phyloP scores from a whole-genome alignment of 1,139 yeast species.

The Yamadazyma friedrichii region DNA sequence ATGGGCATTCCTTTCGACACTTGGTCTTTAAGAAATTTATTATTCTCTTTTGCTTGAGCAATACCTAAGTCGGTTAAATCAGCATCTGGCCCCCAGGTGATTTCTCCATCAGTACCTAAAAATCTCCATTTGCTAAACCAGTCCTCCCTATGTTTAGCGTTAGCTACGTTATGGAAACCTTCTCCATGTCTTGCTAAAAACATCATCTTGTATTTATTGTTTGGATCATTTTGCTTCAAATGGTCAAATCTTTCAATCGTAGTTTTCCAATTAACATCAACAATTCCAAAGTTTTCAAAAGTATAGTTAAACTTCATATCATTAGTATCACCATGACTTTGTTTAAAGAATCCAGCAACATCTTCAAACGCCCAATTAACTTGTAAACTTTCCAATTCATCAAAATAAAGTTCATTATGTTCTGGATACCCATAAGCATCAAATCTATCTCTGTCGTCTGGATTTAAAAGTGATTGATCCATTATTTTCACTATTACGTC shows the following conservation, averaged over 20 bases:
- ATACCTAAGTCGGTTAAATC: conserved; percentile 58
- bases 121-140: conserved; percentile 65
- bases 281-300: conserved; percentile 46
- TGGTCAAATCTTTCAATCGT: conserved; percentile 30
- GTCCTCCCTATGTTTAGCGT: conserved; percentile 46
- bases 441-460: conserved; percentile 28
- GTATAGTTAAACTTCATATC: conserved; percentile 49
- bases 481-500: no score
- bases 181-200: conserved; percentile 77
- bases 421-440: conserved; percentile 40
- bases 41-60: conserved; percentile 44
- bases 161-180: conserved; percentile 70
- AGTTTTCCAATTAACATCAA: conserved; percentile 43
- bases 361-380: conserved; percentile 43
- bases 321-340: conserved; percentile 43
- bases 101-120: conserved; percentile 53
- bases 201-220: conserved; percentile 51
- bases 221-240: conserved; percentile 32
- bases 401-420: conserved; percentile 26
- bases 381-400: conserved; percentile 7
- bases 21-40: conserved; percentile 44
- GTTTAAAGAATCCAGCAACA: conserved; percentile 52
- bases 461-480: conserved; percentile 14
- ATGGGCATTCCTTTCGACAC: conserved; percentile 47
- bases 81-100: conserved; percentile 71